Conservation (phyloP, 371 early-diverging fungal species). For the Mortierella sp. region DNA sequence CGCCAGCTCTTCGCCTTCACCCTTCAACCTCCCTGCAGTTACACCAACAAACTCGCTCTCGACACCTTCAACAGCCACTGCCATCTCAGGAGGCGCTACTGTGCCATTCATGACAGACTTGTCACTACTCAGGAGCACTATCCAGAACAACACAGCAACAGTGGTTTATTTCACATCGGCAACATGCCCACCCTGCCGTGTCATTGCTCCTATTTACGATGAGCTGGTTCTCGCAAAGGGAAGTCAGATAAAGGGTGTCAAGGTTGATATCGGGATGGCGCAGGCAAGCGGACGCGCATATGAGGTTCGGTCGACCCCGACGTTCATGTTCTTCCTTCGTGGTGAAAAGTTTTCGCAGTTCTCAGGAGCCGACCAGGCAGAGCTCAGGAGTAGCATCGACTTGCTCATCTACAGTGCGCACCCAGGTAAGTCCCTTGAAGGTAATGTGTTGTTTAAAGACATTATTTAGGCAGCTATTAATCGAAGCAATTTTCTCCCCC, state of each 20-base stretch:
- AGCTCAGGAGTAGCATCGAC: slow-evolving; percentile 74
- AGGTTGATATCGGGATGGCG: slow-evolving; percentile 73
- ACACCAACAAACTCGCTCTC: not conserved
- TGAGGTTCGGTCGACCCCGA: slow-evolving; percentile 76
- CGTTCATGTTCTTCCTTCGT: slow-evolving; percentile 75
- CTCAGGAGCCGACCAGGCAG: slow-evolving; percentile 76
- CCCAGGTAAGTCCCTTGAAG: slow-evolving; percentile 68
- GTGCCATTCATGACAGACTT: slow-evolving; percentile 60
- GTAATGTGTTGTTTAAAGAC: not conserved
- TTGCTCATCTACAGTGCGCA: slow-evolving; percentile 75
- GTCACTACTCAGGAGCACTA: slow-evolving; percentile 50
- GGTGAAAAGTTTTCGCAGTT: slow-evolving; percentile 74
- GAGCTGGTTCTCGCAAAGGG: slow-evolving; percentile 68
- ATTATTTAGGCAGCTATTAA: not conserved
- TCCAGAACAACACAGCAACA: slow-evolving; percentile 68
- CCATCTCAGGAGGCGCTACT: slow-evolving; percentile 12
- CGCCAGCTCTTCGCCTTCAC: slow-evolving; percentile 14
- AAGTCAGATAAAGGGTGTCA: slow-evolving; percentile 68
- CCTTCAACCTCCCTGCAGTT: slow-evolving; percentile 6
- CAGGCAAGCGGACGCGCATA: slow-evolving; percentile 69
- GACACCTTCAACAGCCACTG: slow-evolving; percentile 31
- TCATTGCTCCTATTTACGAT: slow-evolving; percentile 81
- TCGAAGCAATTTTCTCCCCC: not conserved
- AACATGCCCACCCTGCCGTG: slow-evolving; percentile 80
- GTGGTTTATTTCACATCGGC: slow-evolving; percentile 83